Evolutionary conservation across 2,329 filamentous ascomycete genomes (phyloP), one percentile per base, ranked within the genome.

Genomic region (Paracoccidioides lutzii): DNA sequence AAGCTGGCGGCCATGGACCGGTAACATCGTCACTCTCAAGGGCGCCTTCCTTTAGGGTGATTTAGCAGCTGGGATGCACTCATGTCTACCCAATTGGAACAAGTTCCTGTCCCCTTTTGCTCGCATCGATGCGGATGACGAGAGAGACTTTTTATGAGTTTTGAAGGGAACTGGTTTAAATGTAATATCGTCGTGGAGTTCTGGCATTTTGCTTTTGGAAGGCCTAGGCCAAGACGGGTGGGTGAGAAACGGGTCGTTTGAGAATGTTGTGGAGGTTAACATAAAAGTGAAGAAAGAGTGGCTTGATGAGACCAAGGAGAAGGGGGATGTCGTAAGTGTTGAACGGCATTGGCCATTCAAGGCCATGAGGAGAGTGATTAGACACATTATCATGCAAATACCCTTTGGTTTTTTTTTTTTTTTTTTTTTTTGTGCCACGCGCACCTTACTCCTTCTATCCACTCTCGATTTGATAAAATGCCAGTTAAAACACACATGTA

Each of bases 1-100:
- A 33, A 22, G 61, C 62, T 5, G 61, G 14, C 54, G 61, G 12
- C 62, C 61, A 48, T 66, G 63, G 63, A 59, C 35, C 30, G 64
- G 65, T 0, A 61, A 64, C 43, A 45, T 62, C 10, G 58, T 66
- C 15, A 60, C 57, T 2, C 52, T 65, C 15, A 57, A 59, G 41
- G 62, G 60, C 8, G 60, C 59, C 14, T 53, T 65, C 5, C 58
- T 65, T 30, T 45, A n/a, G 61, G 40, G 58, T 65, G 32, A 12
- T n/a, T 56, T 14, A 22, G 56, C 2, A 50, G 52, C 44, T 60
- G 59, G 59, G 49, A 58, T 22, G 22, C 53, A 12, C n/a, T 59
- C 43, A 46, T 54, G 55, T 56, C 15, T 37, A 50, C 5, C 57
- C 44, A 50, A 51, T 8, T 53, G 50, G 6, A 45, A 7, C n/a